phyloP scores from a whole-genome alignment of 2,329 filamentous ascomycete species.

The Neofusicoccum sp. region DNA sequence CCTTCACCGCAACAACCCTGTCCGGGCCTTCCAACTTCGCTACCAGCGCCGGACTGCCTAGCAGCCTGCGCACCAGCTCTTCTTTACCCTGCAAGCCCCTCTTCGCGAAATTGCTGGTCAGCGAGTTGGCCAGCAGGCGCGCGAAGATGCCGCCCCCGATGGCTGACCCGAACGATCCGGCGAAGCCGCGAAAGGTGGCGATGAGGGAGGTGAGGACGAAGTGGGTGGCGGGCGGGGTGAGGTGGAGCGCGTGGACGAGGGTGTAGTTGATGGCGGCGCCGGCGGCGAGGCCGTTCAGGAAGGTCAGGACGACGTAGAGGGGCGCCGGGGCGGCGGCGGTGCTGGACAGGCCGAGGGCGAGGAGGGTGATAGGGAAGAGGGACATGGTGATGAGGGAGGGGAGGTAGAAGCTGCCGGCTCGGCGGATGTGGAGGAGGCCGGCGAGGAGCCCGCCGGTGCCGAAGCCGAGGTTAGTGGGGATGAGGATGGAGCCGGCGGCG shows the following conservation, averaged over 20 bases:
- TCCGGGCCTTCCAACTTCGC: slow-evolving; percentile 49
- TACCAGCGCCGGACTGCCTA: slow-evolving; percentile 60
- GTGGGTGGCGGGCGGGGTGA: slow-evolving; percentile 64
- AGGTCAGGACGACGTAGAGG: slow-evolving; percentile 60
- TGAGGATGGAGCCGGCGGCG: slow-evolving; percentile 69
- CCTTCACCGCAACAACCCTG: slow-evolving; percentile 50
- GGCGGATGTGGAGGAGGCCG: slow-evolving; percentile 73
- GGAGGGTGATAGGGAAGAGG: slow-evolving; percentile 61
- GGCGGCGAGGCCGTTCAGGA: slow-evolving; percentile 69
- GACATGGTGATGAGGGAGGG: slow-evolving; percentile 60
- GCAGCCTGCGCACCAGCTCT: slow-evolving; percentile 51
- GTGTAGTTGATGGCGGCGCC: slow-evolving; percentile 78
- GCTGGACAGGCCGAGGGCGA: slow-evolving; percentile 56
- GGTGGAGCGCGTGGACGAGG: slow-evolving; percentile 73
- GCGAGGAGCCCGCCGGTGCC: slow-evolving; percentile 70
- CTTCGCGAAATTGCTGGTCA: slow-evolving; percentile 58
- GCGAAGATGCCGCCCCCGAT: slow-evolving; percentile 76
- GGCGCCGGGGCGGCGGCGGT: slow-evolving; percentile 51
- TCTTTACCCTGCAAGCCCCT: slow-evolving; percentile 38
- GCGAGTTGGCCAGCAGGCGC: slow-evolving; percentile 55
- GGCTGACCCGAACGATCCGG: slow-evolving; percentile 75
- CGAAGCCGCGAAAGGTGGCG: slow-evolving; percentile 78
- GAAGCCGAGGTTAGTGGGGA: slow-evolving; percentile 81
- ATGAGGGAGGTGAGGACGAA: slow-evolving; percentile 74
- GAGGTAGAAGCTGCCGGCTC: slow-evolving; percentile 69